Conservation (phyloP, 306 rosid species). For the Rubus parviflorus region DNA sequence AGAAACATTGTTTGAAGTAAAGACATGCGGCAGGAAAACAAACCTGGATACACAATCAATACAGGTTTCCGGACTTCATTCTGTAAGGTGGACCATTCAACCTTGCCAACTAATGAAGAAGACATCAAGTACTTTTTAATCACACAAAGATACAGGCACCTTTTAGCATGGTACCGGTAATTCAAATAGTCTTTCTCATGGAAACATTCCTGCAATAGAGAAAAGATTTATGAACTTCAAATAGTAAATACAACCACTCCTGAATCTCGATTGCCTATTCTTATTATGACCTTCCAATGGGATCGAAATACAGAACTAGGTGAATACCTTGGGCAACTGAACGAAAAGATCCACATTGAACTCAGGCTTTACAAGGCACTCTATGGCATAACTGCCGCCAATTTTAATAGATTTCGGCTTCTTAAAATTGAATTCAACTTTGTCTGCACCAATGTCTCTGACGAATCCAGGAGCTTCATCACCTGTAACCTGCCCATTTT, state of each 20-base stretch:
- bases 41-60: slow-evolving; percentile 73
- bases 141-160: slow-evolving; percentile 80
- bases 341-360: slow-evolving; percentile 65
- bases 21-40: slow-evolving; percentile 16
- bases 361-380: slow-evolving; percentile 61
- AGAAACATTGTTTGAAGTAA: not conserved
- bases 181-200: slow-evolving; percentile 92
- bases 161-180: slow-evolving; percentile 80
- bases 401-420: slow-evolving; percentile 52
- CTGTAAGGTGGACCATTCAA: slow-evolving; percentile 83
- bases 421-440: slow-evolving; percentile 75
- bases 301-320: not conserved
- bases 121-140: slow-evolving; percentile 63
- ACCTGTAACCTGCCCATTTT: slow-evolving; percentile 48
- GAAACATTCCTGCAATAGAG: slow-evolving; percentile 71
- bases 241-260: not conserved
- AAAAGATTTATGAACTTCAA: not conserved
- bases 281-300: not conserved
- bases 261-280: not conserved
- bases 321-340: slow-evolving; percentile 75
- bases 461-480: slow-evolving; percentile 67
- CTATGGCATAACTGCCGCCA: slow-evolving; percentile 69
- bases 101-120: slow-evolving; percentile 54
- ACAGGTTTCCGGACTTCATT: slow-evolving; percentile 86
- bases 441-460: slow-evolving; percentile 80